Conservation (phyloP, 2,329 filamentous ascomycete genomes). For the Verticillium albo-atrum region DNA sequence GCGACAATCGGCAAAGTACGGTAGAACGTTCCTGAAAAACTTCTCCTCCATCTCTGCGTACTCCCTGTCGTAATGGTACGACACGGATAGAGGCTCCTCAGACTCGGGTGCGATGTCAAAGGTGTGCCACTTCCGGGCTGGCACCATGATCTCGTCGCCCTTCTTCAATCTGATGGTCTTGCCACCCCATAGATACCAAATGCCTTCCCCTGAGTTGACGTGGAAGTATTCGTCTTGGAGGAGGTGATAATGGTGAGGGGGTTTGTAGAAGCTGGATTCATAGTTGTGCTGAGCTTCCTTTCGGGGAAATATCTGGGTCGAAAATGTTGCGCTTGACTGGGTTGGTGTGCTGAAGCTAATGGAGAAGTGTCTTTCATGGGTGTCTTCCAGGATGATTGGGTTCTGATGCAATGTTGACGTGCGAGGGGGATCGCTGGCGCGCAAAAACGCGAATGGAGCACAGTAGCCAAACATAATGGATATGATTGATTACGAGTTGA, state of each 20-base stretch:
- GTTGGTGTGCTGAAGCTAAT: not conserved
- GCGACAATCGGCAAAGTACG: conserved; percentile 16
- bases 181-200: conserved; percentile 12
- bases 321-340: not conserved
- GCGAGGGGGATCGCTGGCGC: not conserved
- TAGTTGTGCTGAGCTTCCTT: not conserved
- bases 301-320: conserved; percentile 1
- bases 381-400: not conserved
- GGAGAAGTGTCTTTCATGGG: not conserved
- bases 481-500: not conserved
- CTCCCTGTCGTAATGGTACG: conserved; percentile 8
- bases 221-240: conserved; percentile 15
- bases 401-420: not conserved
- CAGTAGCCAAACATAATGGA: not conserved
- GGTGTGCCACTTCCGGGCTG: conserved; percentile 9
- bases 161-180: conserved; percentile 7
- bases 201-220: conserved; percentile 10
- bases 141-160: conserved; percentile 2
- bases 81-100: conserved; percentile 3
- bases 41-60: conserved; percentile 13
- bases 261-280: conserved; percentile 5
- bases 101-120: conserved; percentile 10
- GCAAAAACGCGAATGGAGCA: not conserved
- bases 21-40: conserved; percentile 17
- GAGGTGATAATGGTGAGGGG: conserved; percentile 17